Evolutionary conservation across 768 basidiomycete species (phyloP).

Genomic region (Exsudoporus frostii): DNA sequence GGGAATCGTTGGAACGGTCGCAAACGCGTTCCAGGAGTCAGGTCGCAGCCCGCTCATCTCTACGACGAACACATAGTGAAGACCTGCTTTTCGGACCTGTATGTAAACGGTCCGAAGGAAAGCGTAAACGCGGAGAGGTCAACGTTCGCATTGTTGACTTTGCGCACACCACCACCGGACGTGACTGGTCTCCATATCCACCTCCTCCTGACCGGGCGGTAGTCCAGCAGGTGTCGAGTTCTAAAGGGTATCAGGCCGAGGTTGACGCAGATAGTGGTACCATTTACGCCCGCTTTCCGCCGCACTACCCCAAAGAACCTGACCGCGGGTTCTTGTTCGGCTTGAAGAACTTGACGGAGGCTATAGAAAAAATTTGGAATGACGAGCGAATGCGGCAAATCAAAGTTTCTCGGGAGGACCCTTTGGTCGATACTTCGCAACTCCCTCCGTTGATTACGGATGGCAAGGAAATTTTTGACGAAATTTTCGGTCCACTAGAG

Average conservation of each 20-base stretch:
- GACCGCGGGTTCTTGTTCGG: conserved; percentile 95
- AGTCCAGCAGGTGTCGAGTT: conserved; percentile 49
- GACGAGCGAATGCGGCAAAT: conserved; percentile 72
- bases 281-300: conserved; percentile 90
- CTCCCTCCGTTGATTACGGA: conserved; percentile 65
- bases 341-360: conserved; percentile 71
- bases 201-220: conserved; percentile 38
- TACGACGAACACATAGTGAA: conserved; percentile 79
- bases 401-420: conserved; percentile 59
- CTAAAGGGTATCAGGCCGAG: conserved; percentile 77
- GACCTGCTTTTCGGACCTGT: conserved; percentile 69
- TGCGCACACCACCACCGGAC: conserved; percentile 95
- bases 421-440: conserved; percentile 42
- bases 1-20: conserved; percentile 72
- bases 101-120: conserved; percentile 58
- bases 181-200: conserved; percentile 77
- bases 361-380: conserved; percentile 84
- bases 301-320: conserved; percentile 83
- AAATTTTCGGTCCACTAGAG: conserved; percentile 54
- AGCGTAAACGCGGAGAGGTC: conserved; percentile 83
- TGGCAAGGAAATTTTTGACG: conserved; percentile 77
- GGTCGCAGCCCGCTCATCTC: conserved; percentile 39
- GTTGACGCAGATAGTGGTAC: conserved; percentile 80
- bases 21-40: conserved; percentile 39
- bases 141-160: conserved; percentile 98